Conservation (phyloP, 169 alveolate genomes). For the Plasmodium gonderi region DNA sequence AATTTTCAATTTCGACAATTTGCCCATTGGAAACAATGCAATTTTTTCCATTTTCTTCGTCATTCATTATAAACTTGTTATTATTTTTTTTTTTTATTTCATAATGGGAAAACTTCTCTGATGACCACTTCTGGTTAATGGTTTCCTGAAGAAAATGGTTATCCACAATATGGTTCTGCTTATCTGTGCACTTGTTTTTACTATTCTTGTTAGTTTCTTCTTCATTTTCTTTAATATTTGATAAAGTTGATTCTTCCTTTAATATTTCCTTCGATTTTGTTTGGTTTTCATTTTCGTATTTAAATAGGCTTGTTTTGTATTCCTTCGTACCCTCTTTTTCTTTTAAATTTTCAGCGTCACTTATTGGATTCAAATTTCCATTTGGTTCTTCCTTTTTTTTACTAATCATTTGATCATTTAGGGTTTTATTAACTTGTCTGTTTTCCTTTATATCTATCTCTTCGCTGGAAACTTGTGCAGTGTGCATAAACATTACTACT, state of each 20-base stretch:
- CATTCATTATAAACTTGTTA: not conserved
- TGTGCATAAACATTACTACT: not conserved
- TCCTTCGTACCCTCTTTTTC: not conserved
- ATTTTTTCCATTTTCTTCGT: not conserved
- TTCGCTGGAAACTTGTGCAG: not conserved
- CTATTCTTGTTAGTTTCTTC: not conserved
- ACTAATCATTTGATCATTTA: not conserved
- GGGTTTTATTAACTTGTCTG: not conserved
- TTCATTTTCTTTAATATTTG: slow-evolving; percentile 8
- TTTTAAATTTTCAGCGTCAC: slow-evolving; percentile 3
- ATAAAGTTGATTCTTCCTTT: not conserved
- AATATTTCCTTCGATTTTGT: not conserved
- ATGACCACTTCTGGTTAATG: not conserved
- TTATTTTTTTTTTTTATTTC: slow-evolving; percentile 11
- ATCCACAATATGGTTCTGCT: not conserved
- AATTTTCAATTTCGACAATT: not conserved
- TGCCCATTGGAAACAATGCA: not conserved
- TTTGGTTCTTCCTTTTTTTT: not conserved
- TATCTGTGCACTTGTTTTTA: slow-evolving; percentile 3
- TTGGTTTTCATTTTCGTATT: not conserved
- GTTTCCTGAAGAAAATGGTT: not conserved
- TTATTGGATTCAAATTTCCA: not conserved
- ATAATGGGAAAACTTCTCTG: not conserved
- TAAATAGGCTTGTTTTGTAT: not conserved
- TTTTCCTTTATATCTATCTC: not conserved